These are phyloP conservation scores for Phytophthora colocasiae DNA, from an alignment of 352 stramenopile genomes.

Conservation along the genomic window DNA sequence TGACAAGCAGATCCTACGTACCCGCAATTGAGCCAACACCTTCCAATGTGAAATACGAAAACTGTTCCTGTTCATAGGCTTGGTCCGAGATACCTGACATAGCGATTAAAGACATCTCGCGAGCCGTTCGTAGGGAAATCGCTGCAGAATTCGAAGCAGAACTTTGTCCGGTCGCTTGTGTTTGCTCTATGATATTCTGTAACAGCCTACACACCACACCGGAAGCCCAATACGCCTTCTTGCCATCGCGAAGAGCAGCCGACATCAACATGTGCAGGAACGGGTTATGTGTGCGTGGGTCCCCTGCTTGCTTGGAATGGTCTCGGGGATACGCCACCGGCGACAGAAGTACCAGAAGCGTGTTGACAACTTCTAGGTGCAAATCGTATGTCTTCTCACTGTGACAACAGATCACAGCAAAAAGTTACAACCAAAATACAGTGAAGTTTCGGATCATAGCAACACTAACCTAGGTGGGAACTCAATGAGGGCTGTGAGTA, in stretches of 20 bases:
- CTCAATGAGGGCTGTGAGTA: slow-evolving; percentile 67
- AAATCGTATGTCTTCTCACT: slow-evolving; percentile 66
- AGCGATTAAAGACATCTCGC: slow-evolving; percentile 65
- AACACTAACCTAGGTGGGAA: slow-evolving; percentile 62
- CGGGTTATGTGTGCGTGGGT: slow-evolving; percentile 60
- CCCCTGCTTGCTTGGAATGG: slow-evolving; percentile 50
- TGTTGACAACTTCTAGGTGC: slow-evolving; percentile 81
- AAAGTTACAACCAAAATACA: slow-evolving; percentile 4
- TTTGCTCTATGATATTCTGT: slow-evolving; percentile 65
- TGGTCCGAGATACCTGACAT: slow-evolving; percentile 60
- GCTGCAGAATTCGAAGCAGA: slow-evolving; percentile 43
- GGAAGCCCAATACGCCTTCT: slow-evolving; percentile 59
- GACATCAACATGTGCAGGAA: slow-evolving; percentile 77
- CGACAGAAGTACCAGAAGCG: slow-evolving; percentile 71
- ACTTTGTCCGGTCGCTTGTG: slow-evolving; percentile 40
- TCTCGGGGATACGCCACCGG: slow-evolving; percentile 70
- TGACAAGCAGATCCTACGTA: slow-evolving; percentile 30
- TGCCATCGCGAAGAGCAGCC: slow-evolving; percentile 32
- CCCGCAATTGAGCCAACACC: slow-evolving; percentile 67
- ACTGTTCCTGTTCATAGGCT: slow-evolving; percentile 58
- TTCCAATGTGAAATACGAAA: slow-evolving; percentile 77
- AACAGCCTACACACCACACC: slow-evolving; percentile 66
- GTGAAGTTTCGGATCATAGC: neutral
- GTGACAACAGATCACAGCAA: neutral
- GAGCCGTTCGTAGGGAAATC: slow-evolving; percentile 51